Evolutionary conservation across 306 rosid species (phyloP).

Genomic region (Medicago arabica): DNA sequence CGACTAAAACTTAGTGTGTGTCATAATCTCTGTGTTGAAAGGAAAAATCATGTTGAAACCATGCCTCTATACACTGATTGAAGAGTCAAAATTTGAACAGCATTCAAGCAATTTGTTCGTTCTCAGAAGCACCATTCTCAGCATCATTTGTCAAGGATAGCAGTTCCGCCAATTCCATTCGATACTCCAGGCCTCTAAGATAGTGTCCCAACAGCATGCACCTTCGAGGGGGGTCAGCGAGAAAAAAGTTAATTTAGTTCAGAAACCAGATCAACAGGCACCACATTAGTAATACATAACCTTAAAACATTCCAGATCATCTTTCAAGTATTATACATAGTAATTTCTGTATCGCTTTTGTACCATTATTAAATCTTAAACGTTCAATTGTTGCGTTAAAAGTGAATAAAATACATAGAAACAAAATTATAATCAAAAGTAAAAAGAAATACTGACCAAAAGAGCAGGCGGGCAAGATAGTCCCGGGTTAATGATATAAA

Average conservation of each 20-base stretch:
- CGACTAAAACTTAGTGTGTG: conserved; percentile 16
- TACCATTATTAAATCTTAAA: conserved; percentile 7
- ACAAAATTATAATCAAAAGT: conserved; percentile 23
- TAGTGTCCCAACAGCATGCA: conserved; percentile 94
- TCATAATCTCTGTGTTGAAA: conserved; percentile 39
- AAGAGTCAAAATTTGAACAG: conserved; percentile 41
- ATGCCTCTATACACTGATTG: conserved; percentile 46
- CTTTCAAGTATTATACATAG: conserved; percentile 9
- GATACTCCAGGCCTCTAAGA: conserved; percentile 88
- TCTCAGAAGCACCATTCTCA: conserved; percentile 52
- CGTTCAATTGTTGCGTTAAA: conserved; percentile 1
- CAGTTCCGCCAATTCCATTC: conserved; percentile 77
- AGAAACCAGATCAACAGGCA: conserved; percentile 36
- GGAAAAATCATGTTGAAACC: conserved; percentile 17
- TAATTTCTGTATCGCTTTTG: not conserved
- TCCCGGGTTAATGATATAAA: conserved; percentile 77
- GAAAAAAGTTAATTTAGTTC: conserved; percentile 36
- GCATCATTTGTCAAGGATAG: conserved; percentile 58
- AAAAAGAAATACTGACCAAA: conserved; percentile 68
- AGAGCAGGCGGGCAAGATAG: conserved; percentile 88
- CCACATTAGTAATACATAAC: not conserved
- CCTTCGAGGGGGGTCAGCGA: conserved; percentile 48
- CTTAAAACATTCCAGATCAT: conserved; percentile 29
- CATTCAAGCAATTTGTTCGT: conserved; percentile 51
- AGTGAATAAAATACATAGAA: not conserved